Percentiles rank a stretch among this genome's conserved stretches.
phyloP scores from a whole-genome alignment of 768 basidiomycete genomes.

The Amanita subjunquillea region DNA sequence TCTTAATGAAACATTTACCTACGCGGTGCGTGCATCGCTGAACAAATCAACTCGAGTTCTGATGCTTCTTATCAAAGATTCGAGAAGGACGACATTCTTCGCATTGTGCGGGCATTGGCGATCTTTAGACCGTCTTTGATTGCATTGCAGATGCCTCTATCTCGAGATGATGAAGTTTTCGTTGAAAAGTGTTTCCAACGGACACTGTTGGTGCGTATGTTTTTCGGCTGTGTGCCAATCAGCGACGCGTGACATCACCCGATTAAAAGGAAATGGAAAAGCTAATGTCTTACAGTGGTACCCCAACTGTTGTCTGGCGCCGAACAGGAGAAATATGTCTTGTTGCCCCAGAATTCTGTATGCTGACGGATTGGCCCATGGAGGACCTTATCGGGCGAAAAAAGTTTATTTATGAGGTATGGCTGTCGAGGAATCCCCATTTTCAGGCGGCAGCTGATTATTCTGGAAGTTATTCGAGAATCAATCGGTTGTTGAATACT shows the following conservation, averaged over 20 bases:
- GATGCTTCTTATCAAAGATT: conserved; percentile 46
- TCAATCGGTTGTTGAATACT: conserved; percentile 89
- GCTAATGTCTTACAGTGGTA: conserved; percentile 93
- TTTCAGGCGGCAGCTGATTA: conserved; percentile 1
- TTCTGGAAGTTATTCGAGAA: conserved; percentile 77
- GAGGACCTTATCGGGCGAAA: conserved; percentile 63
- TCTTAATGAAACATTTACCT: conserved; percentile 89
- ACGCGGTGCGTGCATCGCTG: conserved; percentile 49
- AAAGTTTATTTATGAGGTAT: conserved; percentile 61
- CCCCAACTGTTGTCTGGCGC: conserved; percentile 96
- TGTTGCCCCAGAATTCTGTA: conserved; percentile 92
- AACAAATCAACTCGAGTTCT: conserved; percentile 32
- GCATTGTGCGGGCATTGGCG: conserved; percentile 88
- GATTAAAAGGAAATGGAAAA: conserved; percentile 80
- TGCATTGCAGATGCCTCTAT: conserved; percentile 95
- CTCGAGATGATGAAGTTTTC: conserved; percentile 93
- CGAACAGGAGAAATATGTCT: conserved; percentile 97
- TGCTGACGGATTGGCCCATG: conserved; percentile 84
- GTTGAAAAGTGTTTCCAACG: conserved; percentile 94
- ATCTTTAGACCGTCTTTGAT: conserved; percentile 96
- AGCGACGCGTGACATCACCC: conserved; percentile 9
- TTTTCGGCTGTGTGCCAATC: conserved; percentile 5
- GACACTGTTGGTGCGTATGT: conserved; percentile 59
- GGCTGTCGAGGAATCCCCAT: conserved; percentile 6
- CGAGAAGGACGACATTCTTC: conserved; percentile 92